A percentile compares a stretch with the other conserved stretches of the same genome.
These are phyloP conservation scores for Paraphaeosphaeria minitans DNA, from an alignment of 2,329 filamentous ascomycete genomes.

Conservation along the genomic window DNA sequence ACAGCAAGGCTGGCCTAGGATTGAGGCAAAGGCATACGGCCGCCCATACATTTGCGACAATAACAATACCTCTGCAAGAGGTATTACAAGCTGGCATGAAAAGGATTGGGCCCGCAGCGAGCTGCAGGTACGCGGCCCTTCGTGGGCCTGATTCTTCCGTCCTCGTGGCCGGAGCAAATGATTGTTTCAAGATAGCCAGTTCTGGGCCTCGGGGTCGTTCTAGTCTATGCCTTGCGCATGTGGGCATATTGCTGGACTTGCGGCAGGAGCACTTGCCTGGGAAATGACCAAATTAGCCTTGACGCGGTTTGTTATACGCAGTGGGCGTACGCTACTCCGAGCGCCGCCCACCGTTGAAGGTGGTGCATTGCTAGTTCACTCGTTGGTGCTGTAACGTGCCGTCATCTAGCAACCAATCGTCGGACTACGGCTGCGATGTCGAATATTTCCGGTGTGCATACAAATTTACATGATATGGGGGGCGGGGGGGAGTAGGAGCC, in stretches of 20 bases:
- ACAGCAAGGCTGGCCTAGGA: constrained; percentile 7
- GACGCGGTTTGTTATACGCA: background rate
- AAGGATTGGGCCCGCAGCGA: constrained; percentile 2
- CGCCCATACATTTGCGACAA: background rate
- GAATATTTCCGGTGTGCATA: constrained; percentile 5
- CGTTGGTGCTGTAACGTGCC: background rate
- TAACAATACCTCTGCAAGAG: background rate
- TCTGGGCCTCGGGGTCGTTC: constrained; percentile 3
- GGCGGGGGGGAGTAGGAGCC: background rate
- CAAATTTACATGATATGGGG: constrained; percentile 4
- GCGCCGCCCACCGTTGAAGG: background rate
- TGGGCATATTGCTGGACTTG: background rate
- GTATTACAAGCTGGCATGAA: background rate
- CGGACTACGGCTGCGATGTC: constrained; percentile 9
- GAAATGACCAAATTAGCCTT: background rate
- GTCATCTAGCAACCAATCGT: background rate
- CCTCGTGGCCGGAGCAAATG: constrained; percentile 5
- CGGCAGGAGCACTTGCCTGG: background rate
- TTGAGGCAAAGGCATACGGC: constrained; percentile 5
- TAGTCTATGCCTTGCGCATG: constrained; percentile 3
- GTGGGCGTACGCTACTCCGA: background rate
- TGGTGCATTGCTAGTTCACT: constrained; percentile 5
- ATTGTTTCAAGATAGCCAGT: constrained; percentile 3
- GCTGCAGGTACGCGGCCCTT: constrained; percentile 8
- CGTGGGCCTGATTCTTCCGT: constrained; percentile 3